Base-by-base conservation (phyloP, 495 filamentous ascomycete species). In the Usnea hakonensis region DNA sequence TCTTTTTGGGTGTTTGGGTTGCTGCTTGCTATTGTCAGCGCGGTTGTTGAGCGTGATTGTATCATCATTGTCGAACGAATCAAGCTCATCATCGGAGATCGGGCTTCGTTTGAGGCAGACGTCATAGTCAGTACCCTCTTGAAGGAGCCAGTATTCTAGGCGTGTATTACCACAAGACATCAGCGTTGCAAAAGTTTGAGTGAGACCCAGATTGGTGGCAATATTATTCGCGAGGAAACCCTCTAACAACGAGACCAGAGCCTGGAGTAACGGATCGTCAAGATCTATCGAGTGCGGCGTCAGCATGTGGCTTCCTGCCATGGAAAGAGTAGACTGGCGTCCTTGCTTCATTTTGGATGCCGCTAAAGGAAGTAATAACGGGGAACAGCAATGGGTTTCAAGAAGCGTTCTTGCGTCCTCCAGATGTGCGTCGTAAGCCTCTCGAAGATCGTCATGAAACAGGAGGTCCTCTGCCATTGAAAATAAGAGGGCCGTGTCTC, bases 181-280 rank as follows among this genome's bases (percentile, higher is more conserved):
- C 33, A 97, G 78, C 63, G 90, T 88, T 60, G 92, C 83, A 19
- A 99, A 79, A 8, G 86, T 82, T 66, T 91, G 87, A 1, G 95
- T 97, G 10, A 96, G 75, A 2, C 85, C 85, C 14, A 99, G 77
- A 69, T 99, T 99, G 19, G 86, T 89, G 62, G 95, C 90, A 3
- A 97, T 84, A 21, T 90, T 85, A 71, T 99, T 97, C 8, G 87
- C 82, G 66, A 96, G 89, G 69, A 97, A 99, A 0, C 80, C 83
- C 26, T 84, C 79, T 37, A 97, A 73, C 7, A 91, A 81, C 19
- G 79, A 79, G 13, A 94, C 73, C 4, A 96, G 71, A 40, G 83
- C 84, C 61, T 81, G 81, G 36, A 96, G 78, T 21, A 99, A 77
- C 6, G 88, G 86, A 67, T 96, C 95, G 56, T 89, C 86, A 28